A percentile compares a stretch with the other conserved stretches of the same genome.
phyloP scores from a whole-genome alignment of 1,284 basidiomycete genomes.

The Athelia sp. region DNA sequence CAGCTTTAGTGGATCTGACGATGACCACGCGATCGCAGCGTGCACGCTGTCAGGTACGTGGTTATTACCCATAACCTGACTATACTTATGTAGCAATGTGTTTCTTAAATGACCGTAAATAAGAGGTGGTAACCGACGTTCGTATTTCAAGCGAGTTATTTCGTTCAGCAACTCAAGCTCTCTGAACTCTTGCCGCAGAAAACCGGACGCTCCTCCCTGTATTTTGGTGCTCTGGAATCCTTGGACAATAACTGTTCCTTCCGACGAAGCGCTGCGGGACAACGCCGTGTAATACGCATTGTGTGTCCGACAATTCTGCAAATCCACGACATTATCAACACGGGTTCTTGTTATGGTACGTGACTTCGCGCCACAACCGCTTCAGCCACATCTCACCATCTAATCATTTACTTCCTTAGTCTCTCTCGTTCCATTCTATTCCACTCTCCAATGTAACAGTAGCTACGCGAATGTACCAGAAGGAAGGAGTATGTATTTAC shows the following conservation, averaged over 20 bases:
- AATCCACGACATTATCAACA: slow-evolving; percentile 25
- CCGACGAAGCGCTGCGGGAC: slow-evolving; percentile 24
- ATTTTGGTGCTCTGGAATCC: slow-evolving; percentile 20
- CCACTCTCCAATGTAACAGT: no score
- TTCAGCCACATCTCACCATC: no score
- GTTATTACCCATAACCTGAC: slow-evolving; percentile 6
- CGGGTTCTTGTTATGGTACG: no score
- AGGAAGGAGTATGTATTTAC: no score
- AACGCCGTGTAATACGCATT: slow-evolving; percentile 31
- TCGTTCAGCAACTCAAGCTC: slow-evolving; percentile 28
- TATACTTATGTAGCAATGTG: slow-evolving; percentile 14
- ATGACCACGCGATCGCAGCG: slow-evolving; percentile 11
- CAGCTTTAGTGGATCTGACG: neutral
- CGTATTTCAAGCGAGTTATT: slow-evolving; percentile 20
- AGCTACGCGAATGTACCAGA: no score
- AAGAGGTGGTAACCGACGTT: slow-evolving; percentile 12
- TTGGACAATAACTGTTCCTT: slow-evolving; percentile 27
- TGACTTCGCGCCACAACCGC: no score
- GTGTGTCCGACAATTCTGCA: slow-evolving; percentile 22
- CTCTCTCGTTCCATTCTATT: no score
- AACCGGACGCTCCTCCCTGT: slow-evolving; percentile 10
- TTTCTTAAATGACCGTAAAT: slow-evolving; percentile 13
- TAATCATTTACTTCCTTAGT: no score
- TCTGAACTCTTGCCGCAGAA: slow-evolving; percentile 23
- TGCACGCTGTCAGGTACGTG: slow-evolving; percentile 14